Base-by-base conservation (phyloP, 495 filamentous ascomycete genomes). In the Parmelia sp. region DNA sequence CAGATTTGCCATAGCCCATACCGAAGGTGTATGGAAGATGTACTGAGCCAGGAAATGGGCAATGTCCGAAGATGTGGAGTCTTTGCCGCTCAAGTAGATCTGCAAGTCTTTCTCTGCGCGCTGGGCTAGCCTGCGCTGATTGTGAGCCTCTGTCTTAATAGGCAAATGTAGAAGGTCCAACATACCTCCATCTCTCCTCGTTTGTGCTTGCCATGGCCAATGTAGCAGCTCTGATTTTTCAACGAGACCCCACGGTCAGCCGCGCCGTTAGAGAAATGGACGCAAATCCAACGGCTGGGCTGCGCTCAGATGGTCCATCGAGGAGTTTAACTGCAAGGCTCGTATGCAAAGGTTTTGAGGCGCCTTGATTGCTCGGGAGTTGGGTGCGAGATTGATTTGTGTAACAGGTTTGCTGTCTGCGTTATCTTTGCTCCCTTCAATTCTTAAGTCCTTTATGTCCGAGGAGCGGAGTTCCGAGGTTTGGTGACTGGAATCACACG, bases 31-130 rank as follows among this genome's bases (percentile, higher is more conserved):
- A 37, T 21, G 53, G 56, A 37, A 39, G 56, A 37, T 31, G 74
- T 72, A 88, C 87, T 84, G 80, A 40, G 79, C 74, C 63, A 88
- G 76, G 61, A 81, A 74, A 67, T 84, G 76, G 45, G 86, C 79
- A 62, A 87, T 79, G 63, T 83, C 79, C 37, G 81, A 77, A 68
- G 83, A 86, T 33, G 80, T 80, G 45, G 79, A 74, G 65, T 82
- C 82, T 66, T 82, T 82, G 29, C 80, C 78, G 62, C 75, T 76
- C 59, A 83, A 76, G 65, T 77, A 76, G 57, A 78, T 76, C 58
- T 80, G 66, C 51, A 83, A 75, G 49, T 84, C 74, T 57, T 66
- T 76, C 73, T 84, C 81, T 63, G 72, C 73, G 57, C 73, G 67
- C 68, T 80, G 74, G 72, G 78, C 77, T 75, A 67, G 72, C 70